Evolutionary conservation across 495 filamentous ascomycete species (phyloP).

Genomic region (Letharia columbiana): DNA sequence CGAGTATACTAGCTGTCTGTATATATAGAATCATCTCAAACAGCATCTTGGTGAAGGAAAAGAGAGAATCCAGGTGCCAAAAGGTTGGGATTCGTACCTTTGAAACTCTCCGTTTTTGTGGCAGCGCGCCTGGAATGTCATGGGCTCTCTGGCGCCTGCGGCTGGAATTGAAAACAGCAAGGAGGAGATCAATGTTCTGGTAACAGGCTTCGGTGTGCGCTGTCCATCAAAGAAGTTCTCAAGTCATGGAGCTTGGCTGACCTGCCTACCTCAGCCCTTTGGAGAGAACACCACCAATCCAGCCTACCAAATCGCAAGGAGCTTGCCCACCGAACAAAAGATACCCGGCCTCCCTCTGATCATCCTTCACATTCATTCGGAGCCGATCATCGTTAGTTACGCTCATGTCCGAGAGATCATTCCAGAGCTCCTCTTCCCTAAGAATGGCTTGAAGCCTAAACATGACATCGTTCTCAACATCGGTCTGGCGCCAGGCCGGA

Average conservation of each 20-base stretch:
- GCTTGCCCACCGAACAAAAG: conserved; percentile 35
- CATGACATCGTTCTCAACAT: conserved; percentile 68
- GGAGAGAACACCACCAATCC: conserved; percentile 59
- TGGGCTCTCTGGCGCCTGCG: conserved; percentile 21
- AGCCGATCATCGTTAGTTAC: conserved; percentile 63
- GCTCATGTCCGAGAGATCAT: conserved; percentile 50
- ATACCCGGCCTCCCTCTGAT: conserved; percentile 42
- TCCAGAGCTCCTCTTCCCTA: conserved; percentile 44
- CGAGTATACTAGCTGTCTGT: background rate
- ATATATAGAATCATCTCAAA: background rate
- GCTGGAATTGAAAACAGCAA: conserved; percentile 8
- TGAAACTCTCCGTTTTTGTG: background rate
- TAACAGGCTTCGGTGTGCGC: conserved; percentile 68
- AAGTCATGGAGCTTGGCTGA: conserved; percentile 13
- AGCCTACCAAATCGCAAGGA: conserved; percentile 56
- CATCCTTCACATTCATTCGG: conserved; percentile 55
- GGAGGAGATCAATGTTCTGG: conserved; percentile 55
- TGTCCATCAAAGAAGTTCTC: conserved; percentile 17
- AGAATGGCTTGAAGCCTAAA: conserved; percentile 23
- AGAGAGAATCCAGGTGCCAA: background rate
- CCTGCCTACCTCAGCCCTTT: conserved; percentile 48
- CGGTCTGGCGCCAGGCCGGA: conserved; percentile 66
- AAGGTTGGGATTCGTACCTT: background rate
- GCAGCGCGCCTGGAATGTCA: background rate
- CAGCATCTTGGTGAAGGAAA: background rate